A percentile compares a stretch with the other conserved stretches of the same genome.
Conservation (phyloP, 345 rosid genomes). For the Hypericum perforatum region DNA sequence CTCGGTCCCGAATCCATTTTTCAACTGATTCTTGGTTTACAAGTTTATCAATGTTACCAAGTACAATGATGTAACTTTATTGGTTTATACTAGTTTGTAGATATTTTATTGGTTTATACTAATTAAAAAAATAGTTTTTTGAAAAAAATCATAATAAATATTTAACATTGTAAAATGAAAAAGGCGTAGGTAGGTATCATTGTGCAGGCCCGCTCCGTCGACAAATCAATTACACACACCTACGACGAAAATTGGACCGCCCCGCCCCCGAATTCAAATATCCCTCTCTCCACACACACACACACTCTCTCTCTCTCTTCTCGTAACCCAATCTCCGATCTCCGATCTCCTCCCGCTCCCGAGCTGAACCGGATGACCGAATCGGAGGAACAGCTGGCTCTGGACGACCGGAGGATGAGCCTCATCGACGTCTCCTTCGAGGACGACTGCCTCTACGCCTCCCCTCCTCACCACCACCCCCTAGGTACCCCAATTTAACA, state of each 20-base stretch:
- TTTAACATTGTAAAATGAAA: too few relatives aligned
- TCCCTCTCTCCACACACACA: background rate
- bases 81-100: too few relatives aligned
- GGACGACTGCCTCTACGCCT: conserved; percentile 66
- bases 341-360: background rate
- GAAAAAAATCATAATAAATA: too few relatives aligned
- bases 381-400: conserved; percentile 23
- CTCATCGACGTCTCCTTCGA: conserved; percentile 77
- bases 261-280: background rate
- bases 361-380: conserved; percentile 68
- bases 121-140: too few relatives aligned
- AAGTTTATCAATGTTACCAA: too few relatives aligned
- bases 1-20: too few relatives aligned
- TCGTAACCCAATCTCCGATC: conserved; percentile 8
- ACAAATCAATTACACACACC: too few relatives aligned
- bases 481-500: conserved; percentile 22
- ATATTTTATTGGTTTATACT: too few relatives aligned
- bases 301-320: background rate
- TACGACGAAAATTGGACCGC: background rate
- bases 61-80: too few relatives aligned
- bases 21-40: too few relatives aligned
- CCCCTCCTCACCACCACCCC: conserved; percentile 25
- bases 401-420: conserved; percentile 37
- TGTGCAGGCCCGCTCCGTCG: too few relatives aligned
- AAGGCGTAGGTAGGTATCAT: too few relatives aligned